These are phyloP conservation scores for Camellia lanceoleosa DNA, from an alignment of 148 eudicot genomes.

Conservation along the genomic window DNA sequence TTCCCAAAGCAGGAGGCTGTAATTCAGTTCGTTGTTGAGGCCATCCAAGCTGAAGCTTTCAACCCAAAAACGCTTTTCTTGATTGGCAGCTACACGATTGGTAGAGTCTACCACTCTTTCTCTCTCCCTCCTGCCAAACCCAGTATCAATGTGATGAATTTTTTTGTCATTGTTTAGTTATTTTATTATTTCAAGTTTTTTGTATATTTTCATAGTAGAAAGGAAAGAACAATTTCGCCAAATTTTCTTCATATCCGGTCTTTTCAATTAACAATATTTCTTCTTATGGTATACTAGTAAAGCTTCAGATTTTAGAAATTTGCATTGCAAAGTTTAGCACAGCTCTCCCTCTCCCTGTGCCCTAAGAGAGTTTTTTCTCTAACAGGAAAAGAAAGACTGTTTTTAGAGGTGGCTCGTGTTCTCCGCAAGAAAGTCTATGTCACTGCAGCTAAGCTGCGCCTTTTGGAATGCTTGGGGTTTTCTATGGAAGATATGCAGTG, in stretches of 20 bases:
- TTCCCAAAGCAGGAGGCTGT: constrained; percentile 94
- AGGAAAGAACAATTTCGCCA: background rate
- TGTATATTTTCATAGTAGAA: background rate
- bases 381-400: constrained; percentile 88
- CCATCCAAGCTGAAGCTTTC: constrained; percentile 95
- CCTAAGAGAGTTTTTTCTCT: background rate
- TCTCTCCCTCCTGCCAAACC: background rate
- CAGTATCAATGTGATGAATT: background rate
- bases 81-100: constrained; percentile 94
- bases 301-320: background rate
- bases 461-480: constrained; percentile 77
- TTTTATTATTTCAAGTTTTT: background rate
- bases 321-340: background rate
- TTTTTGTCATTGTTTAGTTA: background rate
- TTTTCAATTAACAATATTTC: background rate
- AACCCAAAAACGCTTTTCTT: constrained; percentile 84
- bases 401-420: constrained; percentile 83
- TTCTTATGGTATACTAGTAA: background rate
- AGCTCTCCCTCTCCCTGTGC: background rate
- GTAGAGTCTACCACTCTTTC: constrained; percentile 37
- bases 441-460: constrained; percentile 70
- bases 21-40: constrained; percentile 87
- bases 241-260: background rate
- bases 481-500: constrained; percentile 78
- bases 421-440: constrained; percentile 69